phyloP scores from a whole-genome alignment of 2,329 filamentous ascomycete genomes.

The Aspergillus melleus region DNA sequence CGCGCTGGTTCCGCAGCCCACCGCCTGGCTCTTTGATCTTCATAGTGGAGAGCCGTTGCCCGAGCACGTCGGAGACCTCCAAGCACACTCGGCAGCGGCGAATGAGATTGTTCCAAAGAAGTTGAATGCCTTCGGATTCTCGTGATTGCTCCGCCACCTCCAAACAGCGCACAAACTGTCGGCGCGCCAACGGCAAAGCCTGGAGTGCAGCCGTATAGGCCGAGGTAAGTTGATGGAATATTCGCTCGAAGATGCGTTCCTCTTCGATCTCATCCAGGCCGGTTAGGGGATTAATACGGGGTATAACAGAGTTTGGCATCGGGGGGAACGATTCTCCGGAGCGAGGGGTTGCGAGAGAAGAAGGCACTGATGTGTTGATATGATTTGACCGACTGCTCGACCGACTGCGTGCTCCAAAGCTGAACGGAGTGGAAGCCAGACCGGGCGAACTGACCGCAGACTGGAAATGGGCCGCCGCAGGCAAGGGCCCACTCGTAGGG shows the following conservation, averaged over 20 bases:
- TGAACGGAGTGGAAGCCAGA: conserved; percentile 33
- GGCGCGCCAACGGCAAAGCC: conserved; percentile 68
- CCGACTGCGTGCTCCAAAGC: conserved; percentile 40
- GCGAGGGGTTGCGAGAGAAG: conserved; percentile 65
- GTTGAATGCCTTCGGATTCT: conserved; percentile 59
- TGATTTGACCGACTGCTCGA: conserved; percentile 56
- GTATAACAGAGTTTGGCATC: conserved; percentile 45
- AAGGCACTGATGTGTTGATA: conserved; percentile 48
- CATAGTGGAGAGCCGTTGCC: conserved; percentile 71
- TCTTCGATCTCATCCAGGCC: conserved; percentile 71
- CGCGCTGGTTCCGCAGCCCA: conserved; percentile 58
- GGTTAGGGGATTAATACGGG: conserved; percentile 54
- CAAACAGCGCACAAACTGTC: conserved; percentile 65
- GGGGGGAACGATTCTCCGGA: conserved; percentile 76
- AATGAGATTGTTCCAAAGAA: conserved; percentile 70
- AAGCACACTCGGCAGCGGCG: conserved; percentile 69
- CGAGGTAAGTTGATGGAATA: conserved; percentile 73
- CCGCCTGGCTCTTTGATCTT: conserved; percentile 81
- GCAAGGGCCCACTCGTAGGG: conserved; percentile 30
- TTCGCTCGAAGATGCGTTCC: conserved; percentile 76
- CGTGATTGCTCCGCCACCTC: conserved; percentile 63
- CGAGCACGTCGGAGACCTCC: conserved; percentile 71
- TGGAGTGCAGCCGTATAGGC: conserved; percentile 73
- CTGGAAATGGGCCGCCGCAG: conserved; percentile 30
- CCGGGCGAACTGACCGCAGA: conserved; percentile 31